Evolutionary conservation across 768 basidiomycete genomes (phyloP), one percentile per base, ranked within the genome.

Genomic region (Kwoniella dejecticola): DNA sequence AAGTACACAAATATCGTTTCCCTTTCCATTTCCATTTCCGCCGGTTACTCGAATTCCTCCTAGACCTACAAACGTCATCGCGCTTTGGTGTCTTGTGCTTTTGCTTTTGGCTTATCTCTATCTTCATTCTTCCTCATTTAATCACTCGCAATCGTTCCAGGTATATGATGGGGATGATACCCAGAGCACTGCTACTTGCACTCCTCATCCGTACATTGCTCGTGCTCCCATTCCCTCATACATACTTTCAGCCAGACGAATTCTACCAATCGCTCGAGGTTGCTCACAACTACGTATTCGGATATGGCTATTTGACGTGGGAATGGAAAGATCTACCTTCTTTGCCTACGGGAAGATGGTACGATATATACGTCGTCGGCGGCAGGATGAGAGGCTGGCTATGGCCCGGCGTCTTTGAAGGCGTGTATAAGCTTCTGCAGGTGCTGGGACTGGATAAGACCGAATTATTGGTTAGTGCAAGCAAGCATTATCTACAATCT

Each of bases 191-290:
- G 17, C 38, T 67, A 4, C n/a, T 75, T 29, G 56, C 77, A 3
- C 60, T 80, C 52, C 17, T 57, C 0, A 30, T 80, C 47, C 77
- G 80, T 2, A 58, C 75, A 7, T 7, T 74, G 7, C 60, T 73
- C 46, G 88, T 90, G 0, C 64, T 71, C 2, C 74, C 94, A 30
- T 79, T 81, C 40, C 93, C 91, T 0, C 83, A 84, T 55, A 91
- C 93, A 3, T 89, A 89, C 81, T 98, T 98, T 77, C 94, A 97
- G 77, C 93, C 96, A 8, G 96, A 99, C 78, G 96, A 98, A 79
- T 95, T 89, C 79, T 97, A 89, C 70, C 96, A 99, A 75, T 85
- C 92, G 5, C 83, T 98, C 44, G 96, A 99, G 75, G 89, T 90
- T 46, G 96, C 96, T 0, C 89, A 98, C 77, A 83, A 83, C 57